Conservation (phyloP, 352 stramenopile species). For the Halophytophthora batemanensis region DNA sequence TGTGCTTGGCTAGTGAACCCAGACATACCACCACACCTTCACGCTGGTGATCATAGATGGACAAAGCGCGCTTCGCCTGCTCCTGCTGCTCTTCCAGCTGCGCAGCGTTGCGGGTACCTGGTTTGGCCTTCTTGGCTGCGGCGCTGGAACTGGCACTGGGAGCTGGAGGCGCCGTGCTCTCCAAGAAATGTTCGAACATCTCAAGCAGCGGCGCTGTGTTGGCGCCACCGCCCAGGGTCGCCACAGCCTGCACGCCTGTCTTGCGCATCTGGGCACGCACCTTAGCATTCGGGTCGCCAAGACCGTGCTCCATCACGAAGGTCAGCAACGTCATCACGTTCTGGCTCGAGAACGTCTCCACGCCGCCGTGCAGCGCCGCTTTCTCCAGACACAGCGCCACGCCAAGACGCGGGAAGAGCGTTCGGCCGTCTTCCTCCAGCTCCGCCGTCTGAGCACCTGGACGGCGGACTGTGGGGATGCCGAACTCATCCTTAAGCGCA, state of each 20-base stretch:
- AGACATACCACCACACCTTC: constrained; percentile 90
- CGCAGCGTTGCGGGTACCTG: constrained; percentile 21
- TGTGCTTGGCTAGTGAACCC: constrained; percentile 87
- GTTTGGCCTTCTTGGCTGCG: constrained; percentile 30
- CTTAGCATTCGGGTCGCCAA: constrained; percentile 63
- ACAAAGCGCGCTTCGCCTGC: constrained; percentile 32
- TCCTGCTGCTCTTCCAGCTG: constrained; percentile 32
- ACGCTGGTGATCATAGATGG: constrained; percentile 84
- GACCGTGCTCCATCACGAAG: constrained; percentile 80
- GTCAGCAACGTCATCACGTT: constrained; percentile 67
- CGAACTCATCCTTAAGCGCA: constrained; percentile 67
- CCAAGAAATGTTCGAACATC: constrained; percentile 75
- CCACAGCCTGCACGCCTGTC: constrained; percentile 77
- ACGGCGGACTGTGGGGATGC: constrained; percentile 65
- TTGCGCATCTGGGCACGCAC: constrained; percentile 86
- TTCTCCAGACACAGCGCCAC: constrained; percentile 81
- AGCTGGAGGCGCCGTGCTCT: constrained; percentile 39
- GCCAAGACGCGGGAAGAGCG: constrained; percentile 63
- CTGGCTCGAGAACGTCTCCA: constrained; percentile 40
- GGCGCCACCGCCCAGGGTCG: constrained; percentile 52
- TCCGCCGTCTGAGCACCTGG: constrained; percentile 39
- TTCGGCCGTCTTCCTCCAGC: constrained; percentile 51
- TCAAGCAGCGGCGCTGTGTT: constrained; percentile 70
- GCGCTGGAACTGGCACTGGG: constrained; percentile 7
- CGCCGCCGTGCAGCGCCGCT: constrained; percentile 28